Evolutionary conservation across 2,329 filamentous ascomycete genomes (phyloP).

Genomic region (Dactylonectria estremocensis): DNA sequence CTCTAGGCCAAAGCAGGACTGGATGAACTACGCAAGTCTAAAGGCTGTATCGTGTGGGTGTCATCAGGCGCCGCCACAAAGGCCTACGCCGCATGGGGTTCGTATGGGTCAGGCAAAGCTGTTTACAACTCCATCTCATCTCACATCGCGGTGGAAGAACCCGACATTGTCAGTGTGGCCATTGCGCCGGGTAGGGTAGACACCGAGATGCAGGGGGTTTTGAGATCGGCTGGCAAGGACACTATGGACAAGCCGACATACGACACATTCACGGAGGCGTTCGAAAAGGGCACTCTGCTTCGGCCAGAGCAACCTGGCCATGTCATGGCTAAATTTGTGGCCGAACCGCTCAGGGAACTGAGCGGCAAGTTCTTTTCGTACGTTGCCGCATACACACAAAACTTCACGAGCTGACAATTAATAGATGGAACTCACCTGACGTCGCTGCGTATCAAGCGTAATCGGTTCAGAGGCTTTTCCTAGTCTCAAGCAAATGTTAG

Average conservation of each 20-base stretch:
- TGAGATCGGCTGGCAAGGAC: slow-evolving; percentile 73
- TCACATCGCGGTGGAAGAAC: slow-evolving; percentile 84
- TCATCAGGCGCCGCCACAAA: slow-evolving; percentile 83
- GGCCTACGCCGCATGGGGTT: slow-evolving; percentile 81
- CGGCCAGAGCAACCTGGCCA: slow-evolving; percentile 87
- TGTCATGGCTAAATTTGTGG: slow-evolving; percentile 86
- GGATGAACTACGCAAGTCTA: slow-evolving; percentile 75
- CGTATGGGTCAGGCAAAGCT: slow-evolving; percentile 88
- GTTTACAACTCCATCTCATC: slow-evolving; percentile 84
- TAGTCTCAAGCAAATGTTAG: slow-evolving; percentile 47
- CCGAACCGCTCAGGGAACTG: slow-evolving; percentile 75
- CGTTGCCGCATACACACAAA: slow-evolving; percentile 46
- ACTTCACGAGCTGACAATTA: slow-evolving; percentile 37
- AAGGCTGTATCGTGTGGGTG: slow-evolving; percentile 82
- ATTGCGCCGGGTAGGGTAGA: slow-evolving; percentile 87
- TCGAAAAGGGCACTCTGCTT: slow-evolving; percentile 80
- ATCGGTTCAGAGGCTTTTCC: slow-evolving; percentile 23
- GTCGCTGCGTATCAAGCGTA: slow-evolving; percentile 68
- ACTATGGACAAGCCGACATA: slow-evolving; percentile 72
- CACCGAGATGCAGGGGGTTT: slow-evolving; percentile 90
- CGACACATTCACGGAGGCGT: slow-evolving; percentile 77
- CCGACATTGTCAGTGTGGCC: slow-evolving; percentile 79
- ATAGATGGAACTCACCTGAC: slow-evolving; percentile 60
- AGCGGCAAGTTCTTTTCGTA: slow-evolving; percentile 84
- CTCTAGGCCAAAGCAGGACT: slow-evolving; percentile 79